Base-by-base conservation (phyloP, 1,139 yeast genomes). In the Debaryomycetaceae sp. region DNA sequence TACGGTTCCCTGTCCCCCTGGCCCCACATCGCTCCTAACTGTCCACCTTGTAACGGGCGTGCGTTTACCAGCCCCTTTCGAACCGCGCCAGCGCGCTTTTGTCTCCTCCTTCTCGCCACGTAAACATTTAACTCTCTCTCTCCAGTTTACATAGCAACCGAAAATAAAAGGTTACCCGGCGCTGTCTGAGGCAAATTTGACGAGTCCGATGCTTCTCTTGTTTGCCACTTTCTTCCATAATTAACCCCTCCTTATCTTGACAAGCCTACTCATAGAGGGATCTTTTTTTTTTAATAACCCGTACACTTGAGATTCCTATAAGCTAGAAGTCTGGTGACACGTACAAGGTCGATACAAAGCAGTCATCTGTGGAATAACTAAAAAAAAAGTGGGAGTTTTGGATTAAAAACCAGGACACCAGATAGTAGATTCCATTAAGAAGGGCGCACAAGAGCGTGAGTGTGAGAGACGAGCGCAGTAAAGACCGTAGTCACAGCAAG, bases 171-270 rank as follows among this genome's bases (percentile, higher is more conserved):
- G 33, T 35, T 35, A 35, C 37, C 37, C 37, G 29, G 33, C 26
- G 26, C 26, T 8, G 11, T 8, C 11, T 11, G 11, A 22, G 26
- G 7, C 26, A 11, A 8, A 22, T 22, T 22, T 22, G 26, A 22
- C 26, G 26, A 22, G 26, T 22, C 4, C 26, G 26, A 22, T 22
- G 26, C 26, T 22, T n/a, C n/a, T n/a, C 37, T 32, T 9, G 16
- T 30, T 39, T 39, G 41, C 41, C 41, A 39, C 41, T 13, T 13
- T 9, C 33, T 24, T 37, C 31, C 35, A 31, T 31, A 28, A 17
- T 28, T 18, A 29, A 35, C 32, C 37, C 37, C 37, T 29, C 37
- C 37, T 35, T 35, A 35, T 35, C 37, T 29, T 35, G 37, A 35
- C 30, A 30, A 17, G 14, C 4, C 26, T 8, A 22, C 26, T 22